Percentiles rank a stretch among this genome's conserved stretches.
phyloP scores from a whole-genome alignment of 345 rosid species.

The Pelargonium nanum region DNA sequence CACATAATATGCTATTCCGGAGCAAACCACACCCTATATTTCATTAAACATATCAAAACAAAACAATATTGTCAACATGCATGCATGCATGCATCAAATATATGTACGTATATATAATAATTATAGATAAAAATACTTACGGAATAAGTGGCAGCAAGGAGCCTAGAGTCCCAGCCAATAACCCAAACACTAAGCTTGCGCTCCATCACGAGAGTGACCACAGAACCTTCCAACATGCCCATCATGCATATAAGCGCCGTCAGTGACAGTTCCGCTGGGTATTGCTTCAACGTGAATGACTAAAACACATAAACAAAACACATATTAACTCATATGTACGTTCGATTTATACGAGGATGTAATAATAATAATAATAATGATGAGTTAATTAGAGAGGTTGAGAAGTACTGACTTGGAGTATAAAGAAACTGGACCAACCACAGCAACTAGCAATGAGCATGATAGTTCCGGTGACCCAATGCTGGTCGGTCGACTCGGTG shows the following conservation, averaged over 20 bases:
- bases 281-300: not conserved
- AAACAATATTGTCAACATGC: no score
- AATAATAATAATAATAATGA: no score
- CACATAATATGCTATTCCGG: not conserved
- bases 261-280: not conserved
- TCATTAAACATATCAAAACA: no score
- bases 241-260: not conserved
- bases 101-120: no score
- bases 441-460: slow-evolving; percentile 49
- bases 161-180: not conserved
- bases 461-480: slow-evolving; percentile 60
- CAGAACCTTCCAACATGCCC: not conserved
- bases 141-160: not conserved
- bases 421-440: slow-evolving; percentile 73
- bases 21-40: slow-evolving; percentile 3
- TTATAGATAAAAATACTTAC: no score
- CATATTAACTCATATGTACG: no score
- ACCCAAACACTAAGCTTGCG: not conserved
- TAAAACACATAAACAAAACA: not conserved
- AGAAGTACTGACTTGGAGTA: slow-evolving; percentile 57
- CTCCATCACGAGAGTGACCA: not conserved
- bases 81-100: no score
- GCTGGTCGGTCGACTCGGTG: slow-evolving; percentile 29
- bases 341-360: no score
- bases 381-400: no score